phyloP scores from a whole-genome alignment of 768 basidiomycete genomes.

The Artomyces pyxidatus region DNA sequence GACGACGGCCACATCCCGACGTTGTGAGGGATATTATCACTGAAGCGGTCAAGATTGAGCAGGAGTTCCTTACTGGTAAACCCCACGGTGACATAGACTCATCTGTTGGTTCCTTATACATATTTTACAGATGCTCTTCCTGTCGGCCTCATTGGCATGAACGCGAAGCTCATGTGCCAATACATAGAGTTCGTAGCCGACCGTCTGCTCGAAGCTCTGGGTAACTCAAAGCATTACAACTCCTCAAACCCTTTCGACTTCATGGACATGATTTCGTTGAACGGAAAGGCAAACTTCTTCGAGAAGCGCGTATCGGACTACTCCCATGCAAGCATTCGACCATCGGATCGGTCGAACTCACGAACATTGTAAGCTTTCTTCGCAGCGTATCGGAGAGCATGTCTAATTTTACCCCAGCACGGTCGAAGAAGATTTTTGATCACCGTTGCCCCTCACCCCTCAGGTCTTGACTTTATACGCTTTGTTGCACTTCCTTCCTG shows the following conservation, averaged over 20 bases:
- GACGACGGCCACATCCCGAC: conserved; percentile 73
- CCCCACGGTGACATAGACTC: neutral
- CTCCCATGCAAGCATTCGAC: conserved; percentile 54
- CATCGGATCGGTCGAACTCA: conserved; percentile 7
- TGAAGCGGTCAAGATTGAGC: conserved; percentile 81
- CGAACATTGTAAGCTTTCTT: neutral
- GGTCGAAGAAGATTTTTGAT: too few relatives aligned
- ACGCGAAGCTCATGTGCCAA: conserved; percentile 78
- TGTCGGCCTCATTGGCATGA: conserved; percentile 86
- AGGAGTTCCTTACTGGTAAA: conserved; percentile 76
- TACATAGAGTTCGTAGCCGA: conserved; percentile 93
- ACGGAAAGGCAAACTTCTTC: conserved; percentile 97
- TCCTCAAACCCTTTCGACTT: conserved; percentile 83
- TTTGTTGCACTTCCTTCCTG: too few relatives aligned
- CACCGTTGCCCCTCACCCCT: too few relatives aligned
- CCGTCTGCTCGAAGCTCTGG: conserved; percentile 75
- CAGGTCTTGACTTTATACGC: too few relatives aligned
- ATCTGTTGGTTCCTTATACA: neutral
- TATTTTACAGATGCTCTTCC: conserved; percentile 74
- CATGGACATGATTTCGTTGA: conserved; percentile 92
- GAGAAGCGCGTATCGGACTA: conserved; percentile 92
- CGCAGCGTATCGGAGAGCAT: too few relatives aligned
- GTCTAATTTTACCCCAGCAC: too few relatives aligned
- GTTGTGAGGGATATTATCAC: conserved; percentile 63
- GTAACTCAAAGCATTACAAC: conserved; percentile 73